Evolutionary conservation across 768 basidiomycete genomes (phyloP), one percentile per base, ranked within the genome.

Genomic region (Hypsizygus marmoreus): DNA sequence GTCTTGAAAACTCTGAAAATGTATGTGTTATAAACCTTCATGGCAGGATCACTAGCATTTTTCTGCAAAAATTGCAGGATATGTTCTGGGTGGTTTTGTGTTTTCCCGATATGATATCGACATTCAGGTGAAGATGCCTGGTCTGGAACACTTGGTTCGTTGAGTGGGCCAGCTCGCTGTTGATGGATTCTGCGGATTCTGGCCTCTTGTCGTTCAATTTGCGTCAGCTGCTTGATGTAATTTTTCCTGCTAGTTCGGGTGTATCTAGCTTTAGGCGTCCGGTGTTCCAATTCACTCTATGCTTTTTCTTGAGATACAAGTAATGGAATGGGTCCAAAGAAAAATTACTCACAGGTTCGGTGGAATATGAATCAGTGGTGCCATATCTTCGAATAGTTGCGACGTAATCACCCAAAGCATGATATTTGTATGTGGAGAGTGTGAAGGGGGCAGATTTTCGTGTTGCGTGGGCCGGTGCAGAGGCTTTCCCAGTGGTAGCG

Each of bases 261-360:
- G 12, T 33, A 43, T 8, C 42, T 43, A 2, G 42, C 19, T 10
- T 43, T 43, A 4, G 40, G 3, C 4, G 28, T 31, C 20, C 6
- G 40, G 20, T 42, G 40, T 14, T 42, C 40, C 0, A 42, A 29
- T 42, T 42, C 28, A 12, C 40, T 28, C 40, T 41, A n/a, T n/a
- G n/a, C n/a, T n/a, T n/a, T n/a, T n/a, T n/a, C n/a, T n/a, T n/a
- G n/a, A n/a, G n/a, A n/a, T n/a, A n/a, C n/a, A n/a, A n/a, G n/a
- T n/a, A n/a, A n/a, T n/a, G n/a, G n/a, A n/a, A n/a, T n/a, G n/a
- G n/a, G n/a, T n/a, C n/a, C n/a, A n/a, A n/a, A n/a, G n/a, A n/a
- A n/a, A n/a, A n/a, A n/a, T n/a, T n/a, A n/a, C n/a, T n/a, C n/a
- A n/a, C n/a, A n/a, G n/a, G n/a, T n/a, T n/a, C n/a, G n/a, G n/a